Percentiles rank a stretch among this genome's conserved stretches.
Evolutionary conservation across 139 green algal species (phyloP).

Genomic region (Chlamydomonas sp.): DNA sequence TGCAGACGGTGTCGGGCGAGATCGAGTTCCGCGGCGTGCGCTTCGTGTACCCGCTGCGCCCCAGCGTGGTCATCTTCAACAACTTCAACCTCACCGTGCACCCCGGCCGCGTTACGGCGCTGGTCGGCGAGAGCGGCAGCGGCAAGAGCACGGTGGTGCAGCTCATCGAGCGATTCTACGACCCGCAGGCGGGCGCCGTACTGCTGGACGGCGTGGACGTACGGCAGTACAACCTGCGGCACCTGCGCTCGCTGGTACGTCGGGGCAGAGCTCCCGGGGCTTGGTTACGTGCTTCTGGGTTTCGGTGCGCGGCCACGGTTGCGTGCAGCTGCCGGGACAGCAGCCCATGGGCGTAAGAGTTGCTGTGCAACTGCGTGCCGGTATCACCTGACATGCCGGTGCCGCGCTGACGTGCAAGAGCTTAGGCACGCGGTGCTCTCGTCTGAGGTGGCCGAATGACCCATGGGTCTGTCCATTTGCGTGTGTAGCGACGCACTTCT

Average conservation of each 20-base stretch:
- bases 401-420: not conserved
- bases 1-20: conserved; percentile 47
- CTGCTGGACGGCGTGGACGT: conserved; percentile 90
- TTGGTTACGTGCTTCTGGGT: not conserved
- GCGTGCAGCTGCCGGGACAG: not conserved
- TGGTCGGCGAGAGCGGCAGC: conserved; percentile 91
- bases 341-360: too few species aligned
- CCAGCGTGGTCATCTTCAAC: conserved; percentile 67
- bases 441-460: not conserved
- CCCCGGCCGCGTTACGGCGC: conserved; percentile 79
- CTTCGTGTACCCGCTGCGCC: conserved; percentile 83
- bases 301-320: too few species aligned
- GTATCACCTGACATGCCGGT: too few species aligned
- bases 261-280: not conserved
- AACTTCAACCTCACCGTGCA: conserved; percentile 70
- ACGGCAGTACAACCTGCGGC: conserved; percentile 77
- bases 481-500: too few species aligned
- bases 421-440: not conserved
- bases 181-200: conserved; percentile 67
- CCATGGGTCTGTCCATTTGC: not conserved
- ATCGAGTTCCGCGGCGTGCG: conserved; percentile 68
- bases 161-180: conserved; percentile 92
- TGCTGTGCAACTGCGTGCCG: not conserved
- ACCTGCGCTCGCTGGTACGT: conserved; percentile 73
- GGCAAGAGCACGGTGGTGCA: conserved; percentile 93